Percentiles rank a stretch among this genome's conserved stretches.
These are phyloP conservation scores for Ogataea pini DNA, from an alignment of 805 yeast genomes.

Conservation along the genomic window DNA sequence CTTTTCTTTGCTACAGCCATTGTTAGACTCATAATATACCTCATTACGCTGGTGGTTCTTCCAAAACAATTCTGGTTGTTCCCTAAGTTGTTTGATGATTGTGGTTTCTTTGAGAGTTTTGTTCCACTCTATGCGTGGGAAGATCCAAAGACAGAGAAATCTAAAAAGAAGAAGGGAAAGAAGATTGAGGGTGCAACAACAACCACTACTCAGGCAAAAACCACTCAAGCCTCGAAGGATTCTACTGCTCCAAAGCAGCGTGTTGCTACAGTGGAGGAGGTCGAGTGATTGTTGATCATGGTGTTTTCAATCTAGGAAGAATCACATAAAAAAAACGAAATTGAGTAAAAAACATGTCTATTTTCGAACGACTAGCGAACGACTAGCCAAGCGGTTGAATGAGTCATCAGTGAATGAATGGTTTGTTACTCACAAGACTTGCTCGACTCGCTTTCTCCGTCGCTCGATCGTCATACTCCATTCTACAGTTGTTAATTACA, in stretches of 20 bases:
- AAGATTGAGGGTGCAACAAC: background rate
- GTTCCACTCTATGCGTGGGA: constrained; percentile 86
- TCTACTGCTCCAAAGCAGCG: constrained; percentile 22
- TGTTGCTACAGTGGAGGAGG: constrained; percentile 30
- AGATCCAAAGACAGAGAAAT: constrained; percentile 32
- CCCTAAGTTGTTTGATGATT: constrained; percentile 94
- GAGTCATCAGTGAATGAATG: no score
- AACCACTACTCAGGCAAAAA: constrained; percentile 2
- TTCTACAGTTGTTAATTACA: constrained; percentile 1
- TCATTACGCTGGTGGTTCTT: constrained; percentile 55
- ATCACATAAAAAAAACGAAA: background rate
- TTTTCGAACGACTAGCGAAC: background rate
- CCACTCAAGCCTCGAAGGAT: constrained; percentile 16
- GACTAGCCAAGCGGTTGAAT: no score
- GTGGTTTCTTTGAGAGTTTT: constrained; percentile 91
- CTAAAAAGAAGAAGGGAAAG: constrained; percentile 13
- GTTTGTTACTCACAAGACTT: no score
- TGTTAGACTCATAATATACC: constrained; percentile 69
- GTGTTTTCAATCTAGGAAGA: background rate
- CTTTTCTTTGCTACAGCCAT: constrained; percentile 77
- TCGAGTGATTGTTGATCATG: constrained; percentile 12
- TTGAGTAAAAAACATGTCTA: background rate
- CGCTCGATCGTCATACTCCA: no score
- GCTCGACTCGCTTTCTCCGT: no score
- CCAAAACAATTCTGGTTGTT: constrained; percentile 91